Evolutionary conservation across 805 yeast species (phyloP), one percentile per base, ranked within the genome.

Genomic region (Ogataea sp.): DNA sequence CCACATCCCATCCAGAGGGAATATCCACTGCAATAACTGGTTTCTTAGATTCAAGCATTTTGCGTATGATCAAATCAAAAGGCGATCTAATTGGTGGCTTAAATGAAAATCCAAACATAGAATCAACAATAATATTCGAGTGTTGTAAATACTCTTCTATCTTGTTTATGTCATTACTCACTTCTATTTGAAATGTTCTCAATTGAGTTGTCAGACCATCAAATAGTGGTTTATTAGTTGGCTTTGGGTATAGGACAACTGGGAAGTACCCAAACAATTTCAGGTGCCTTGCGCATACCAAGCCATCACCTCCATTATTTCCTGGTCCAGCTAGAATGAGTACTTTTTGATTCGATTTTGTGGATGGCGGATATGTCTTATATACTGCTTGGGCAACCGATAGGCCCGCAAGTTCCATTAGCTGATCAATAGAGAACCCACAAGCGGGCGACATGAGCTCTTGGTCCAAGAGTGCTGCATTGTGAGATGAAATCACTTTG

Each of bases 1-100:
- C 95, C 10, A 93, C 97, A 53, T 89, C 90, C 98, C 98, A 93
- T 0, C 97, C 96, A 2, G 95, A 83, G 0, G 98, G 98, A 35
- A 90, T 76, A 58, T 93, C 98, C 2, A 93, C 84, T 0, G 94
- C 75, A 0, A 85, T 72, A 2, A 88, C 73, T 1, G 89, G 90
- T 2, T 76, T 42, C 49, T 51, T 68, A 8, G 45, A 36, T 2
- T 52, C 41, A 6, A 64, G 51, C 45, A 83, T 56, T 7, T 65
- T 48, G n/a, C 50, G 51, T 39, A 72, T 63, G 8, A 70, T 72
- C 14, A 47, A 49, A 32, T 72, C 75, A 55, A 83, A 90, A 1
- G 96, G 96, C 27, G 72, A 73, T 40, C 97, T 68, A 37, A 90
- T 70, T 0, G 96, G 95, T 1, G 97, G 95, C 43, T 77, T 73